Percentiles rank a stretch among this genome's conserved stretches.
Conservation (phyloP, 1,284 basidiomycete genomes). For the Athelia psychrophila region DNA sequence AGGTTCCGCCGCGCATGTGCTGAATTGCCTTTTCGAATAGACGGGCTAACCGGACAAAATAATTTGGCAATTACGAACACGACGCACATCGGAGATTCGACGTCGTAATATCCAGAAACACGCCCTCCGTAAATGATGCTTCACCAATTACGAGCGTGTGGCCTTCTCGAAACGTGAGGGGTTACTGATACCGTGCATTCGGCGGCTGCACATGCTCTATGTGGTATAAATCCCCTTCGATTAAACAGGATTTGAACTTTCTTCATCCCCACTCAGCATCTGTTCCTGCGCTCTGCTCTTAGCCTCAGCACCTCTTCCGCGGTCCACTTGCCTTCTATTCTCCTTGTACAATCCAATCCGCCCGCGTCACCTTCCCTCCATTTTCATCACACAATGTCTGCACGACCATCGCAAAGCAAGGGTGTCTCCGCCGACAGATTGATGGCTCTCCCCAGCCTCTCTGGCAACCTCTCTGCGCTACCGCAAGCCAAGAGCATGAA, state of each 20-base stretch:
- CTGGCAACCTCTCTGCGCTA: constrained; percentile 60
- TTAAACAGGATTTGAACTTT: background rate
- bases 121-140: background rate
- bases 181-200: background rate
- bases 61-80: background rate
- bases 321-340: background rate
- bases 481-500: constrained; percentile 68
- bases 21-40: background rate
- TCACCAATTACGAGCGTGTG: background rate
- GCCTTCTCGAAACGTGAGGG: background rate
- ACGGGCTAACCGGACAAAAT: background rate
- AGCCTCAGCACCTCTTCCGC: background rate
- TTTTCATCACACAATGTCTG: background rate
- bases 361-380: background rate
- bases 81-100: background rate
- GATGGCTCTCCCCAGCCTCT: constrained; percentile 67
- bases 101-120: background rate
- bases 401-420: constrained; percentile 9
- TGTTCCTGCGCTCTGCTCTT: background rate
- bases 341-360: background rate
- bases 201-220: background rate
- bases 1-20: background rate
- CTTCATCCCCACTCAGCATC: background rate
- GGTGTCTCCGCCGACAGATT: constrained; percentile 43
- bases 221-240: background rate